Percentiles rank a stretch among this genome's conserved stretches.
Conservation (phyloP, 2,329 filamentous ascomycete species). For the Arthrocladium fulminans region DNA sequence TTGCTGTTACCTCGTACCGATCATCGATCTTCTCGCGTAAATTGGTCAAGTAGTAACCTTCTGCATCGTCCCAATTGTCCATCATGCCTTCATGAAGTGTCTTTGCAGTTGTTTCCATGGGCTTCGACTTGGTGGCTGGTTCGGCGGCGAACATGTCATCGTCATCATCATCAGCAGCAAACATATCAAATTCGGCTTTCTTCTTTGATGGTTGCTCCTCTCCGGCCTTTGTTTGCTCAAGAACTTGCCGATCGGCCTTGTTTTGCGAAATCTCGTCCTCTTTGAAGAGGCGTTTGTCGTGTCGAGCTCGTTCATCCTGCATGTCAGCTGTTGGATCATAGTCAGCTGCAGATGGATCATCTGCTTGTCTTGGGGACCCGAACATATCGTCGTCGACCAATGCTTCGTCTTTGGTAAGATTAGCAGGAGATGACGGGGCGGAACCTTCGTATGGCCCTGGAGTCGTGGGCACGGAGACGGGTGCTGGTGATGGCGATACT, state of each 20-base stretch:
- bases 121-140: slow-evolving; percentile 44
- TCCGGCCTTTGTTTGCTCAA: slow-evolving; percentile 32
- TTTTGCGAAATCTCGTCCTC: slow-evolving; percentile 46
- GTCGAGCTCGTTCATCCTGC: slow-evolving; percentile 68
- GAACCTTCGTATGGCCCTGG: slow-evolving; percentile 37
- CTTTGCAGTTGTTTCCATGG: slow-evolving; percentile 44
- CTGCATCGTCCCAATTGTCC: slow-evolving; percentile 86
- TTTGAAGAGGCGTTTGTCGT: slow-evolving; percentile 55
- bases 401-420: slow-evolving; percentile 58
- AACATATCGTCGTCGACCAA: slow-evolving; percentile 54
- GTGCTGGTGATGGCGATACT: slow-evolving; percentile 14
- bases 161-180: slow-evolving; percentile 45
- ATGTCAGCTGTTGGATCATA: slow-evolving; percentile 86
- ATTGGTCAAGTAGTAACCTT: slow-evolving; percentile 94
- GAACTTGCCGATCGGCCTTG: slow-evolving; percentile 51
- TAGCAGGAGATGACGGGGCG: slow-evolving; percentile 49
- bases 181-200: slow-evolving; percentile 54
- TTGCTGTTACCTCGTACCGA: slow-evolving; percentile 80
- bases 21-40: slow-evolving; percentile 82
- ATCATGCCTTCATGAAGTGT: slow-evolving; percentile 65
- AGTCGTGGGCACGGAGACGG: slow-evolving; percentile 39
- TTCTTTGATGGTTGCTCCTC: slow-evolving; percentile 32
- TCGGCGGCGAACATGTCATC: slow-evolving; percentile 91
- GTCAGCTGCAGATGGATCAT: slow-evolving; percentile 83
- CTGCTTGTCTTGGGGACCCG: slow-evolving; percentile 31